phyloP scores from a whole-genome alignment of 106 monocot species.

The Dendrobium officinale region DNA sequence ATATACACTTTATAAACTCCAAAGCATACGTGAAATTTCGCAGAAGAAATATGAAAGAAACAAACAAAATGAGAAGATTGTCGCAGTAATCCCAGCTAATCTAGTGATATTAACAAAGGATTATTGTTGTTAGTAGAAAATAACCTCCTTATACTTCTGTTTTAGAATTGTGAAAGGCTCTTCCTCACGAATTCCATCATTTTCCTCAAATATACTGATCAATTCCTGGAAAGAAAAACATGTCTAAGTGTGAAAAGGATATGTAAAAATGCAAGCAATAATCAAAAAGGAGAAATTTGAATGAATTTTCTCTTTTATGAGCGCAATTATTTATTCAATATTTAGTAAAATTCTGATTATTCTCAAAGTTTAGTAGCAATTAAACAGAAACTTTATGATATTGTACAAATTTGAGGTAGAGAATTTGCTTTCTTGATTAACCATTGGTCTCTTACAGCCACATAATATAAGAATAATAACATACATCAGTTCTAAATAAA shows the following conservation, averaged over 20 bases:
- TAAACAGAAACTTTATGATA: neutral
- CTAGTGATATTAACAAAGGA: neutral
- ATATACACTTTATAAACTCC: neutral
- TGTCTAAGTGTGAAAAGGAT: neutral
- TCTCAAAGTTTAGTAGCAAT: neutral
- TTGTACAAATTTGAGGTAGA: neutral
- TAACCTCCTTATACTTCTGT: constrained; percentile 33
- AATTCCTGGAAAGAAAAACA: constrained; percentile 45
- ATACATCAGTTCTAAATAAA: neutral
- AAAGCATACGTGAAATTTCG: neutral
- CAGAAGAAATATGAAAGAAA: neutral
- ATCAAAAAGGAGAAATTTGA: neutral
- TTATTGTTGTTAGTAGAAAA: neutral
- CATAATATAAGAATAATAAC: neutral
- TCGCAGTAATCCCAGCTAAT: neutral
- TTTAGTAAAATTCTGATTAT: neutral
- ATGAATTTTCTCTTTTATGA: constrained; percentile 1
- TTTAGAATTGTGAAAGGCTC: constrained; percentile 63
- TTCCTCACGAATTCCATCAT: constrained; percentile 43
- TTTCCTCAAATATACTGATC: constrained; percentile 39
- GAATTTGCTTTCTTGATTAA: neutral
- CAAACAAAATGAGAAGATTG: neutral
- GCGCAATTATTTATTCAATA: neutral
- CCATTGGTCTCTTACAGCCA: neutral
- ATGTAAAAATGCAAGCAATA: neutral